Base-by-base conservation (phyloP, 768 basidiomycete species). In the Mycena venus region DNA sequence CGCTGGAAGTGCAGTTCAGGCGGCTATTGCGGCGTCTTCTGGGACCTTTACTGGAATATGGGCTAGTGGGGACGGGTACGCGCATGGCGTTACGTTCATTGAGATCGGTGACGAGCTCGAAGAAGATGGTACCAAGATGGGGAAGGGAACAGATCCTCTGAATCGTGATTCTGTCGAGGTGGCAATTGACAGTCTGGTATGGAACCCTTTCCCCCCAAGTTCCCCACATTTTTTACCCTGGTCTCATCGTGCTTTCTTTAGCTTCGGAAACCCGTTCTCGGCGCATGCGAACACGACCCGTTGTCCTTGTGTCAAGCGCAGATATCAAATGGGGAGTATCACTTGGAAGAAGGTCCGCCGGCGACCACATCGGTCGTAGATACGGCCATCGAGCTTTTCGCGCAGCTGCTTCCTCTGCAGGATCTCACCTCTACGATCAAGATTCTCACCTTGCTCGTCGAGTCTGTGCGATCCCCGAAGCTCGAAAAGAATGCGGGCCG, bases 21-120 rank as follows among this genome's bases (percentile, higher is more conserved):
- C 97, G 0, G 95, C 96, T 0, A 98, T 99, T 75, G 94, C 95
- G 0, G 93, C 95, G 0, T 95, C 93, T 8, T 89, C 95, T 0
- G 97, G 97, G 1, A 86, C 90, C 0, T 97, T 98, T 82, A 92
- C 91, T 3, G 91, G 90, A 17, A 88, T 99, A 15, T 99, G 98
- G 98, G 91, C 93, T 68, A 90, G 91, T 68, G 87, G 89, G 2
- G 98, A 99, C 82, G 95, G 96, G 7, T 98, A 96, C 83, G 97
- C 92, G 0, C 97, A 96, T 83, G 98, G 98, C 0, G 92, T 98
- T 2, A 95, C 96, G 4, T 93, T 89, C 51, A 84, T 92, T 25
- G 90, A 92, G 58, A 82, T 91, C 25, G 80, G 83, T 15, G 88
- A 91, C 59, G 86, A 90, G 19, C 27, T 64, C 84, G 86, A 36